Evolutionary conservation across 2,329 filamentous ascomycete species (phyloP), one percentile per base, ranked within the genome.

Genomic region (Aureobasidium sp.): DNA sequence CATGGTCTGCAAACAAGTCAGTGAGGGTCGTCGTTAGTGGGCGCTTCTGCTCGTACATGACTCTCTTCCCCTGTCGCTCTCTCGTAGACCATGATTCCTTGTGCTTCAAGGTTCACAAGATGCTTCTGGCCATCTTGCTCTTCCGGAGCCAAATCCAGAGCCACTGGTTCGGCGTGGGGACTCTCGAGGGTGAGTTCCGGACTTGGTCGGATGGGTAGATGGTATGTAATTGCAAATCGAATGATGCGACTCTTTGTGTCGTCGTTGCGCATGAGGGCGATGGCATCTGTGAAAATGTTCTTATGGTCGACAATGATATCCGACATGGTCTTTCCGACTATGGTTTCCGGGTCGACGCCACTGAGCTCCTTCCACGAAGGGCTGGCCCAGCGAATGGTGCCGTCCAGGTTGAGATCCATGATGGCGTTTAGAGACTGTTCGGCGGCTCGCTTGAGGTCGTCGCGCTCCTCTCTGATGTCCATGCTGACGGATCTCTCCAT

Each of bases 41-140:
- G 35, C 34, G 8, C 8, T 17, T 48, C 54, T 53, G 79, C 87
- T 76, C 79, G 94, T 51, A 51, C 48, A 76, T 97, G 91, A 64
- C 88, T 93, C 67, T 93, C 88, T 53, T 84, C 86, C 48, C 89
- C 90, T 32, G 89, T 88, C 11, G 86, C 80, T 57, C 86, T 83
- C 68, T 97, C 90, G 67, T 95, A 97, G 6, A 97, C 89, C 86
- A 97, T 95, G 65, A 98, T 98, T 19, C 93, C 93, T 70, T 98
- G 93, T 6, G 88, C 94, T 71, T 98, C 94, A 56, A 98, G 79
- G 57, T 90, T 85, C 56, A 95, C 77, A 34, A 81, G 76, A n/a
- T 70, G 65, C 30, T 70, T 66, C 22, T 62, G 57, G 42, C 51
- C 42, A 8, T 59, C 55, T 22, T 65, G 66, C 14, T 63, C 64